Conservation (phyloP, 208 protist genomes). For the Vickermania ingenoplastis region DNA sequence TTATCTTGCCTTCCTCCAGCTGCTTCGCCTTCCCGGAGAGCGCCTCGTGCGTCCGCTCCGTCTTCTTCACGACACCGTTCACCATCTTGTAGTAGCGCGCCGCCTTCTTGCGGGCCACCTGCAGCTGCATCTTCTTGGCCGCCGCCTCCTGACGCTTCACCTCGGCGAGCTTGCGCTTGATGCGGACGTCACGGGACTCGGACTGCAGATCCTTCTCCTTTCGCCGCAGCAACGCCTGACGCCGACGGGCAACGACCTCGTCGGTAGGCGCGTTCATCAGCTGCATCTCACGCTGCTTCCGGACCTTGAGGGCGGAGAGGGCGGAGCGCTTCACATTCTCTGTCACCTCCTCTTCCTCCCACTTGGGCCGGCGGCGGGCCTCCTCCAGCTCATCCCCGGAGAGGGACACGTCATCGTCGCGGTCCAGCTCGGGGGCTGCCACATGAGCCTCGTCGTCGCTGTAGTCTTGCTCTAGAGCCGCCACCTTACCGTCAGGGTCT, state of each 20-base stretch:
- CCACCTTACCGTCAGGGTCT: conserved; percentile 71
- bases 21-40: conserved; percentile 76
- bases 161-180: conserved; percentile 60
- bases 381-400: conserved; percentile 69
- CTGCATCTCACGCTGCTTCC: conserved; percentile 82
- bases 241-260: conserved; percentile 64
- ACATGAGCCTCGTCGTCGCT: conserved; percentile 69
- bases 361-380: conserved; percentile 41
- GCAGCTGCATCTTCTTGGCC: conserved; percentile 83
- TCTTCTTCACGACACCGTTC: conserved; percentile 61
- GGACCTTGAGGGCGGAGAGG: conserved; percentile 81
- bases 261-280: conserved; percentile 82
- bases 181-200: conserved; percentile 37
- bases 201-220: conserved; percentile 25
- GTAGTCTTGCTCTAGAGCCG: conserved; percentile 34
- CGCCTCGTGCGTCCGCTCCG: conserved; percentile 38
- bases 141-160: conserved; percentile 61
- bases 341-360: conserved; percentile 76
- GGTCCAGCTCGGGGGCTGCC: conserved; percentile 49
- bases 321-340: conserved; percentile 65
- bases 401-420: conserved; percentile 74
- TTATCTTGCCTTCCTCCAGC: conserved; percentile 50
- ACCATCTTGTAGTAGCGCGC: conserved; percentile 87
- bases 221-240: conserved; percentile 39
- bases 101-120: conserved; percentile 86